Evolutionary conservation across 495 filamentous ascomycete genomes (phyloP).

Genomic region (Neurospora sp.): DNA sequence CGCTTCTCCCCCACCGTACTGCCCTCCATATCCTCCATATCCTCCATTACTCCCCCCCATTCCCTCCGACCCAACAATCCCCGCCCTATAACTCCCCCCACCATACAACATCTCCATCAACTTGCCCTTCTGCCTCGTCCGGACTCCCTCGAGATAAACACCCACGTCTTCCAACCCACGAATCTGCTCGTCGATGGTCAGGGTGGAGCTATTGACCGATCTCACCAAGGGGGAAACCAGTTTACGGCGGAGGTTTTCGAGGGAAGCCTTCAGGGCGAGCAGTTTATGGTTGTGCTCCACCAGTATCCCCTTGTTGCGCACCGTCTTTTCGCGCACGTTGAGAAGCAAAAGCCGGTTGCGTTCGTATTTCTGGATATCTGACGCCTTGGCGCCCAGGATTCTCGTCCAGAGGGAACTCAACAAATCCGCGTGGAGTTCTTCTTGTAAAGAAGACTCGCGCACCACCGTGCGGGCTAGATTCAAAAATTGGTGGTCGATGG

Average conservation of each 20-base stretch:
- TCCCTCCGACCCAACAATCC: not conserved
- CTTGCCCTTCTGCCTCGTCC: slow-evolving; percentile 71
- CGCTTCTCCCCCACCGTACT: not conserved
- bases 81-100: slow-evolving; percentile 14
- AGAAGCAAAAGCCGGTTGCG: slow-evolving; percentile 67
- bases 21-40: not conserved
- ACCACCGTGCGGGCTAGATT: slow-evolving; percentile 80
- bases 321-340: slow-evolving; percentile 68
- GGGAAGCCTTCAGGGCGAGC: slow-evolving; percentile 64
- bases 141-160: slow-evolving; percentile 57
- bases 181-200: slow-evolving; percentile 77
- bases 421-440: slow-evolving; percentile 66
- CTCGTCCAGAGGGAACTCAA: slow-evolving; percentile 71
- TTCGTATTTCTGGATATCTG: slow-evolving; percentile 73
- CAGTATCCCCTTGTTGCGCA: slow-evolving; percentile 74
- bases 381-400: slow-evolving; percentile 61
- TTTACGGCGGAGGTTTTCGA: slow-evolving; percentile 67
- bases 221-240: slow-evolving; percentile 73
- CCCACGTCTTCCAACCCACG: slow-evolving; percentile 68
- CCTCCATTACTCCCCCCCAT: not conserved
- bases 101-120: slow-evolving; percentile 74
- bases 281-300: slow-evolving; percentile 76
- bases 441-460: slow-evolving; percentile 69
- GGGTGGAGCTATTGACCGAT: slow-evolving; percentile 51
- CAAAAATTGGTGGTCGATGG: slow-evolving; percentile 77